phyloP scores from a whole-genome alignment of 2,329 filamentous ascomycete species.

The Talaromyces atroroseus region DNA sequence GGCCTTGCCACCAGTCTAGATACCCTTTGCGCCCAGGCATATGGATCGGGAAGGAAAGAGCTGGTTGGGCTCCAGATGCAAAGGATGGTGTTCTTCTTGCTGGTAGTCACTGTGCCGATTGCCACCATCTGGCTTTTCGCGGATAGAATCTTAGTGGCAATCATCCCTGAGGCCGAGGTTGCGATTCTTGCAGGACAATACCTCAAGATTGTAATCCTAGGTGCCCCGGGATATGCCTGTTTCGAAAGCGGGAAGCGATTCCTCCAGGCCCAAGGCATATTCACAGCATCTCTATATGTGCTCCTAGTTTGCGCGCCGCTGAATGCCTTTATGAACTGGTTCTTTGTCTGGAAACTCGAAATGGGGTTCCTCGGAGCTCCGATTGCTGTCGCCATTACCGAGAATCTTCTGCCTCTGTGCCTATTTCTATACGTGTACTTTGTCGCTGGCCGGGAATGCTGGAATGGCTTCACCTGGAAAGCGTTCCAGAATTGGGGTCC shows the following conservation, averaged over 20 bases:
- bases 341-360: conserved; percentile 65
- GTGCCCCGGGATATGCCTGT: conserved; percentile 67
- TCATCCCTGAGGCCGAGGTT: conserved; percentile 67
- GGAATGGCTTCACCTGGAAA: conserved; percentile 69
- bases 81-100: conserved; percentile 73
- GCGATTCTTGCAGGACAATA: conserved; percentile 69
- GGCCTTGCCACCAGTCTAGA: conserved; percentile 87
- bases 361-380: conserved; percentile 75
- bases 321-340: conserved; percentile 74
- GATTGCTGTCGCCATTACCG: conserved; percentile 68
- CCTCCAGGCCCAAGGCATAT: conserved; percentile 82
- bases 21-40: conserved; percentile 89
- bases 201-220: conserved; percentile 62
- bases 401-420: conserved; percentile 67
- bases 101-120: conserved; percentile 66
- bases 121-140: conserved; percentile 65
- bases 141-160: conserved; percentile 56
- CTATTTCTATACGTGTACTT: conserved; percentile 70
- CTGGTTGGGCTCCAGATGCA: conserved; percentile 81
- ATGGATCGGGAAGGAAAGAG: conserved; percentile 82
- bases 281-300: conserved; percentile 75
- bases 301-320: conserved; percentile 76
- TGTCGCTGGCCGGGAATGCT: conserved; percentile 67
- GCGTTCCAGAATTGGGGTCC: conserved; percentile 70
- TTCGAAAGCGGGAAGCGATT: conserved; percentile 82